Evolutionary conservation across 257 asterid genomes (phyloP), one percentile per base, ranked within the genome.

Genomic region (Mentha longifolia): DNA sequence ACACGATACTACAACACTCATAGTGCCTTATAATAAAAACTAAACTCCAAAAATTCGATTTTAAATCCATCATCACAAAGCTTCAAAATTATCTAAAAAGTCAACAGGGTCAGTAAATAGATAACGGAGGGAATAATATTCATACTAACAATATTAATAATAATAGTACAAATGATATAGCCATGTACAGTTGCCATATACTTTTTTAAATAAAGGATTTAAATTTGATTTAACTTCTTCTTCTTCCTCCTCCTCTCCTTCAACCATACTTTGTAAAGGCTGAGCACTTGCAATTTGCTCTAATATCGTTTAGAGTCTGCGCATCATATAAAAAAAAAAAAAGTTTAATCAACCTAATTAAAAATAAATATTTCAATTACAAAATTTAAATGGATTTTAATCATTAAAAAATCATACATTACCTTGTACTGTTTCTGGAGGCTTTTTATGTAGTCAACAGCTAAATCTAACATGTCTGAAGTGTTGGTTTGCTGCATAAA

Each of bases 381-480:
- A 5, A 46, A 35, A 22, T 22, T 35, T 35, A 0, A 35, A 35
- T 5, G 0, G 13, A 45, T 45, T 12, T 12, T 46, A 28, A 33
- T 60, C 50, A 22, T 35, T 8, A 9, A 37, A 8, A 16, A 35
- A 35, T 35, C 9, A 12, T 12, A 9, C 60, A 25, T 75, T 75
- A 92, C 98, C 95, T 88, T 85, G 89, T 86, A 85, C 79, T 92
- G 92, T 71, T 77, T 77, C 74, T 90, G 98, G 45, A 92, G 97
- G 72, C 66, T 82, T 78, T 92, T 92, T 61, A 92, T 88, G 86
- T 92, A 92, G 9, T 90, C 97, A 0, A 92, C 95, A 68, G 97
- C 97, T 75, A 92, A 84, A 82, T 92, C 98, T 77, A 92, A 75
- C 98, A 92, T 92, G 85, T 87, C 97, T 14, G 97, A 83, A 11